Conservation (phyloP, 2,329 filamentous ascomycete genomes). For the Fusarium kyushuense region DNA sequence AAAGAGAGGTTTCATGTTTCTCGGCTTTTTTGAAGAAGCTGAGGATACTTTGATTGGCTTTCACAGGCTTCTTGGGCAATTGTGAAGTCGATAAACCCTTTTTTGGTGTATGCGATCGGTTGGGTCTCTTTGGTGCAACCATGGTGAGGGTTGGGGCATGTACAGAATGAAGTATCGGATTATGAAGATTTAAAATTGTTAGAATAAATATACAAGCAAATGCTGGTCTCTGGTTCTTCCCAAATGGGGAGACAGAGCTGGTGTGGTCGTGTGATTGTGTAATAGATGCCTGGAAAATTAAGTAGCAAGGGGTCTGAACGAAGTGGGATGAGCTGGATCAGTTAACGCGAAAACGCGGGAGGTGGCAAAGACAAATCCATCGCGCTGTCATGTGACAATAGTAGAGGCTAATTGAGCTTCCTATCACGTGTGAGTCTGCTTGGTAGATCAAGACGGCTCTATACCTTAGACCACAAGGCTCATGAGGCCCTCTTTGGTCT, state of each 20-base stretch:
- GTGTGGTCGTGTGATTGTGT: not conserved
- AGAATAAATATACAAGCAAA: not conserved
- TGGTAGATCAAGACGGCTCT: no score
- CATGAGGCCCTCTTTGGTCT: no score
- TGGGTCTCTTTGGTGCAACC: conserved; percentile 53
- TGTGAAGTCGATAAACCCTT: conserved; percentile 46
- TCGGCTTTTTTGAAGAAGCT: conserved; percentile 80
- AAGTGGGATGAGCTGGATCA: conserved; percentile 36
- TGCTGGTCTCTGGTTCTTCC: not conserved
- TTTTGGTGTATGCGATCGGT: conserved; percentile 50
- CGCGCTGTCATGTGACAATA: conserved; percentile 52
- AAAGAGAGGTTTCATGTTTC: conserved; percentile 69
- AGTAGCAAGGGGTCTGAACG: not conserved
- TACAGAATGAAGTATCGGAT: not conserved
- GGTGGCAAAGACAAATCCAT: conserved; percentile 32
- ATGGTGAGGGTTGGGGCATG: conserved; percentile 41
- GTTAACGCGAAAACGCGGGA: conserved; percentile 41
- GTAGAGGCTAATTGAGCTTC: not conserved
- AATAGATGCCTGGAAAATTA: conserved; percentile 3
- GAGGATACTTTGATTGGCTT: conserved; percentile 74
- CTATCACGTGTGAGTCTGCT: no score
- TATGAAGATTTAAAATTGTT: not conserved
- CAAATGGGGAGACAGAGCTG: not conserved
- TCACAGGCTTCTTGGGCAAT: conserved; percentile 53
- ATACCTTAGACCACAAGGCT: no score